These are phyloP conservation scores for Blastomyces silverae DNA, from an alignment of 2,329 filamentous ascomycete species.

Conservation along the genomic window DNA sequence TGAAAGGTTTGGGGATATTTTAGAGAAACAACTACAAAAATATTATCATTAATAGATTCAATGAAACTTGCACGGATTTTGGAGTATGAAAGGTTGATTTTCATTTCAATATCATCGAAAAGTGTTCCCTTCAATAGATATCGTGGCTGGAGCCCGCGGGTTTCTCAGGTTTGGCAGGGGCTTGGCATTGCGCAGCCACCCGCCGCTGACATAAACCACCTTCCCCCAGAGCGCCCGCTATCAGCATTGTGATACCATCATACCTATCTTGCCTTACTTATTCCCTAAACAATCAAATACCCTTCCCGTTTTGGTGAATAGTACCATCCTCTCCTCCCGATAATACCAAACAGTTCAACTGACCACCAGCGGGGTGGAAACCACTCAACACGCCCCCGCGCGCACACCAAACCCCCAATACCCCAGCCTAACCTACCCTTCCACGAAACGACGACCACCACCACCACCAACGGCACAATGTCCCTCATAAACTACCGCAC, in stretches of 20 bases:
- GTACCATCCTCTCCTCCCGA: not conserved
- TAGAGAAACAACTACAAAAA: not conserved
- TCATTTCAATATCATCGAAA: not conserved
- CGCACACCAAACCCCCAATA: not conserved
- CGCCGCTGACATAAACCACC: conserved; percentile 1
- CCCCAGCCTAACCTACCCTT: not conserved
- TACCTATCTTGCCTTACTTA: not conserved
- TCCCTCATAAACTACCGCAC: conserved; percentile 64
- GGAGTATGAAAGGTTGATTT: not conserved
- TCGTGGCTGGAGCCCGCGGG: too few species aligned
- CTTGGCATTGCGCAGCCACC: not conserved
- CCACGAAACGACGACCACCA: not conserved
- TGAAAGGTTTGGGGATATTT: not conserved
- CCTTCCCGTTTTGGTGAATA: not conserved
- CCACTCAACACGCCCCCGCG: not conserved
- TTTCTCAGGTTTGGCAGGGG: not conserved
- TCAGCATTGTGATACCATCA: not conserved
- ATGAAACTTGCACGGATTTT: not conserved
- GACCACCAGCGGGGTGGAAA: conserved; percentile 3
- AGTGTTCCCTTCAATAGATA: too few species aligned
- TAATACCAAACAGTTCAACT: not conserved
- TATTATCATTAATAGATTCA: not conserved
- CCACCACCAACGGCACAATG: conserved; percentile 27
- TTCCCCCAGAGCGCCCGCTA: not conserved
- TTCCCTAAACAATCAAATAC: too few species aligned